Conservation (phyloP, 108 stramenopile species). For the Asterionellopsis glacialis region DNA sequence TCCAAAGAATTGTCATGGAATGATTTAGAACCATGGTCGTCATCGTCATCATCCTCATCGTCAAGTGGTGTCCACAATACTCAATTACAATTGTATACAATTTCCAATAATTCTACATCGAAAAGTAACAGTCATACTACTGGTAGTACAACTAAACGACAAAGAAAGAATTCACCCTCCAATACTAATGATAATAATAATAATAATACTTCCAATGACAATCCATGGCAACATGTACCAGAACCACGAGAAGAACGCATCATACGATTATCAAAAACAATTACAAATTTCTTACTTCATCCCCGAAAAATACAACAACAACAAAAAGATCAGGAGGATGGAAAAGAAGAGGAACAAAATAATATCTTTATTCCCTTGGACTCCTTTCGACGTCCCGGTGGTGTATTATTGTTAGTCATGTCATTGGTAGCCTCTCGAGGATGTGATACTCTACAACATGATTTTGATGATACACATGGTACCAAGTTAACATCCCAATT, state of each 20-base stretch:
- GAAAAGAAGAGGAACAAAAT: too few relatives aligned
- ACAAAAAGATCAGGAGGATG: too few relatives aligned
- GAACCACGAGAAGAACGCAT: conserved; percentile 3
- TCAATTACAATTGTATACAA: conserved; percentile 9
- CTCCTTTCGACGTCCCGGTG: conserved; percentile 50
- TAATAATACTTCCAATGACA: conserved; percentile 1
- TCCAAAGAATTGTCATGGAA: conserved; percentile 17
- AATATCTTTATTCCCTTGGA: conserved; percentile 20
- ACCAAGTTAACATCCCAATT: conserved; percentile 70
- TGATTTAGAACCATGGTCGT: conserved; percentile 29
- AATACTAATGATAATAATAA: conserved; percentile 2
- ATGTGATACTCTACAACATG: conserved; percentile 25
- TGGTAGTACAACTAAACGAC: conserved; percentile 3
- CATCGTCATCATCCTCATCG: neutral
- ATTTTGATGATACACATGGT: conserved; percentile 71
- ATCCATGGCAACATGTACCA: conserved; percentile 4
- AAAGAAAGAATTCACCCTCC: conserved; percentile 2
- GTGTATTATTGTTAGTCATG: conserved; percentile 74
- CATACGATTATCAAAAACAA: conserved; percentile 15
- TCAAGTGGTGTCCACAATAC: neutral
- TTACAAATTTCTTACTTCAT: conserved; percentile 28
- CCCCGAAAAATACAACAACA: too few relatives aligned
- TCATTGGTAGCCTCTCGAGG: conserved; percentile 57
- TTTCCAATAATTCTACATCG: conserved; percentile 7
- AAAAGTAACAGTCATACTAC: neutral